A percentile compares a stretch with the other conserved stretches of the same genome.
Evolutionary conservation across 2,329 filamentous ascomycete genomes (phyloP).

Genomic region (Pyricularia sp.): DNA sequence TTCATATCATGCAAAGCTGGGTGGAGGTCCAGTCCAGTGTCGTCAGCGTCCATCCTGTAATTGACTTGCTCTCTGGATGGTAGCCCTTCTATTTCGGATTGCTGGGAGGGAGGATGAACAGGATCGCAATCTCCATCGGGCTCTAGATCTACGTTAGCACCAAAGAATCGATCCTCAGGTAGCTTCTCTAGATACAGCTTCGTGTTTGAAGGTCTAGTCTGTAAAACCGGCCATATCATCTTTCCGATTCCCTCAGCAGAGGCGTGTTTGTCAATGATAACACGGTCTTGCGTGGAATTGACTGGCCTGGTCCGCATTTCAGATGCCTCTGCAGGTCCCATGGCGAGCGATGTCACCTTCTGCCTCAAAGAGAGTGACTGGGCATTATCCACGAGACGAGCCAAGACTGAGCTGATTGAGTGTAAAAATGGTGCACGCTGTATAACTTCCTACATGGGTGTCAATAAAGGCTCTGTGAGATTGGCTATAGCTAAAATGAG

Average conservation of each 20-base stretch:
- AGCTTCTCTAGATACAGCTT: neutral
- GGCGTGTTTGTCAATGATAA: neutral
- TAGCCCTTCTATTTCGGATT: neutral
- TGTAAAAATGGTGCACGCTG: neutral
- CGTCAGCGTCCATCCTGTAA: neutral
- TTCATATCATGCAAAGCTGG: neutral
- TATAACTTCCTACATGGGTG: neutral
- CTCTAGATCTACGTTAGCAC: neutral
- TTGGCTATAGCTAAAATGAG: neutral
- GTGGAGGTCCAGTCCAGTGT: neutral
- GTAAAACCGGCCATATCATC: conserved; percentile 2
- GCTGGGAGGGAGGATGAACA: no score
- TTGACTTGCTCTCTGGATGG: neutral
- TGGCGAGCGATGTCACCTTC: conserved; percentile 5
- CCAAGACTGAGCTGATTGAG: conserved; percentile 8
- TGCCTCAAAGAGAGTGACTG: conserved; percentile 9
- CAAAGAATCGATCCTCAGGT: neutral
- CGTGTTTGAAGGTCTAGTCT: neutral
- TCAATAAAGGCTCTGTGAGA: neutral
- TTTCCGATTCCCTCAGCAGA: neutral
- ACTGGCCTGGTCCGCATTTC: neutral
- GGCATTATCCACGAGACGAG: conserved; percentile 7
- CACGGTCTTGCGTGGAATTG: neutral
- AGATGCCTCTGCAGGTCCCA: neutral
- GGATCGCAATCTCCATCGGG: no score